Evolutionary conservation across 2,329 filamentous ascomycete species (phyloP).

Genomic region (Botryotinia globosa): DNA sequence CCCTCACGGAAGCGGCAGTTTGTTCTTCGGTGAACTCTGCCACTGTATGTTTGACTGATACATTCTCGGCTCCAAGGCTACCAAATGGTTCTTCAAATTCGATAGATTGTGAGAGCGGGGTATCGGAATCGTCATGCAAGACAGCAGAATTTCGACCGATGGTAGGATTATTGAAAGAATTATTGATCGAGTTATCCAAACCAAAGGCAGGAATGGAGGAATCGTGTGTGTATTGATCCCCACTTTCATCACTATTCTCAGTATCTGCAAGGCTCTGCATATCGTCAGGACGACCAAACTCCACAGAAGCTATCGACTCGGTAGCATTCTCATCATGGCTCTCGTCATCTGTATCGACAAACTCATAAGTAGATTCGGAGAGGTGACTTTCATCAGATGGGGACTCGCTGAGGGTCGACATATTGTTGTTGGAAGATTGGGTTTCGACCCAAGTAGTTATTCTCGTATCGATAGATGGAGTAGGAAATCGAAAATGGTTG

Average conservation of each 20-base stretch:
- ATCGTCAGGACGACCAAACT: constrained; percentile 38
- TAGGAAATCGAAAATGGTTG: constrained; percentile 31
- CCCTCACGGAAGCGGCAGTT: constrained; percentile 39
- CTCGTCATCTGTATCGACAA: constrained; percentile 39
- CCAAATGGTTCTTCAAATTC: constrained; percentile 46
- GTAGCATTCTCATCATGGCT: constrained; percentile 38
- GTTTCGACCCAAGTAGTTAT: constrained; percentile 35
- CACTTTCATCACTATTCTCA: constrained; percentile 38
- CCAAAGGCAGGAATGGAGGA: constrained; percentile 28
- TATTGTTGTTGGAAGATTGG: constrained; percentile 29
- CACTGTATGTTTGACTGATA: constrained; percentile 49
- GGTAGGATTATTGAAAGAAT: constrained; percentile 36
- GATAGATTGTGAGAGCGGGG: constrained; percentile 41
- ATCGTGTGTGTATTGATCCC: constrained; percentile 30
- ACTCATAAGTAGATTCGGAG: constrained; percentile 38
- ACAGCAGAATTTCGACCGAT: constrained; percentile 35
- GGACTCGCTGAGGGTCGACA: constrained; percentile 35
- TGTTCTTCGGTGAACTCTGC: constrained; percentile 45
- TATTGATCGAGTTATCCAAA: constrained; percentile 32
- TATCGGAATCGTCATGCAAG: constrained; percentile 35
- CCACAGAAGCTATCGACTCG: constrained; percentile 39
- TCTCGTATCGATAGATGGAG: constrained; percentile 33
- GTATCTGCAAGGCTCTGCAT: constrained; percentile 40
- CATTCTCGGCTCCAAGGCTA: constrained; percentile 40
- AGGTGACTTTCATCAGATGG: constrained; percentile 36